Percentiles rank a stretch among this genome's conserved stretches.
These are phyloP conservation scores for Blastocystis sp. DNA, from an alignment of 352 stramenopile species.

Conservation along the genomic window DNA sequence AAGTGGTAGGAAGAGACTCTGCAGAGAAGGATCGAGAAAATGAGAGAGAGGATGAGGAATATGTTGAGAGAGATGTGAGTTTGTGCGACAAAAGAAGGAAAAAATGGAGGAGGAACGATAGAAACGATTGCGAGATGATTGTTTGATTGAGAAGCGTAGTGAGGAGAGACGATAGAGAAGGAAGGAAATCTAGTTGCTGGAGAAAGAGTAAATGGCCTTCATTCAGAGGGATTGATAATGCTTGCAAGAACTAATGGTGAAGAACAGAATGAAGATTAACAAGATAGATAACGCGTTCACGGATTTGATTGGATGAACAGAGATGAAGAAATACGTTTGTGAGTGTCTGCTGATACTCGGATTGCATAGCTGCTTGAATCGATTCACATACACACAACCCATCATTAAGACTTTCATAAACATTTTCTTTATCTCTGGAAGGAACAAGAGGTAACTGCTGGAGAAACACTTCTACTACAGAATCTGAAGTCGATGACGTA, in stretches of 20 bases:
- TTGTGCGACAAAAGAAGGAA: background rate
- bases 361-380: background rate
- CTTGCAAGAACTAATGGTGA: background rate
- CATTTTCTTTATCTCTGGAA: background rate
- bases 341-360: background rate
- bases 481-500: background rate
- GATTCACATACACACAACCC: background rate
- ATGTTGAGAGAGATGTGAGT: background rate
- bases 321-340: background rate
- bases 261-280: background rate
- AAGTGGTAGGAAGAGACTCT: background rate
- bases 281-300: background rate
- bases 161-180: background rate
- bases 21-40: background rate
- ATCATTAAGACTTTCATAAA: background rate
- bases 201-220: constrained; percentile 33
- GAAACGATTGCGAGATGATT: background rate
- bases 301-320: background rate
- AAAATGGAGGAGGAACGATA: background rate
- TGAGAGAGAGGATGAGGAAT: background rate
- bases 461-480: background rate
- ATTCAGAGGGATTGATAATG: background rate
- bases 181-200: constrained; percentile 24
- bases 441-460: background rate
- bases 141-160: background rate